Evolutionary conservation across 1,284 basidiomycete species (phyloP), one percentile per base, ranked within the genome.

Genomic region (Cystobasidiaceae sp.): DNA sequence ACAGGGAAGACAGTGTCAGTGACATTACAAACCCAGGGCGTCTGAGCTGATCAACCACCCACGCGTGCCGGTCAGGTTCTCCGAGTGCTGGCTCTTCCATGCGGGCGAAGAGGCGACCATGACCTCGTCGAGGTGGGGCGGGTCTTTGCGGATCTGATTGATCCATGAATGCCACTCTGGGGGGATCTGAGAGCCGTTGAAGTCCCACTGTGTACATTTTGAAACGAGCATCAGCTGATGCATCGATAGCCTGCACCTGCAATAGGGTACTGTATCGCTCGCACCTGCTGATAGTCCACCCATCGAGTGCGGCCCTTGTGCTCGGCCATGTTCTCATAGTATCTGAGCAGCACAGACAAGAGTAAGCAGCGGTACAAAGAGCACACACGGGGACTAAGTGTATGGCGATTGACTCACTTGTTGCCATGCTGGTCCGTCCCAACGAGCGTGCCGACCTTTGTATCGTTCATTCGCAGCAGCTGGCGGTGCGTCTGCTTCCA

Each of bases 111-210:
- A 75, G 57, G 80, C 82, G 74, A 87, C 82, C 75, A 93, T 79
- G 33, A 90, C 78, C 0, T 81, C 75, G 74, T 96, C 93, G 70
- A 87, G 81, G 1, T 82, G 79, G 1, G 93, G 93, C 5, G 90
- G 83, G 41, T 85, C 82, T 71, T 85, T 83, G 51, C 93, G 88
- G 74, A 93, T 94, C 75, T 94, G 90, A n/a, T 82, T 81, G 30
- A 96, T 78, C 93, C 93, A 97, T 7, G 91, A 85, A 78, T 93
- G 91, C 93, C 93, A 96, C 78, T 93, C 91, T 1, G 91, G 83
- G 32, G 91, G 88, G 37, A 93, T 85, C 80, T 97, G 93, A 0
- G 89, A 84, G 9, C 89, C 89, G 75, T 94, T 89, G 78, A 83
- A 87, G 71, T 93, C 85, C 75, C 93, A 88, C 85, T 90, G 72